Base-by-base conservation (phyloP, 2,329 filamentous ascomycete species). In the Fusarium staphyleae region DNA sequence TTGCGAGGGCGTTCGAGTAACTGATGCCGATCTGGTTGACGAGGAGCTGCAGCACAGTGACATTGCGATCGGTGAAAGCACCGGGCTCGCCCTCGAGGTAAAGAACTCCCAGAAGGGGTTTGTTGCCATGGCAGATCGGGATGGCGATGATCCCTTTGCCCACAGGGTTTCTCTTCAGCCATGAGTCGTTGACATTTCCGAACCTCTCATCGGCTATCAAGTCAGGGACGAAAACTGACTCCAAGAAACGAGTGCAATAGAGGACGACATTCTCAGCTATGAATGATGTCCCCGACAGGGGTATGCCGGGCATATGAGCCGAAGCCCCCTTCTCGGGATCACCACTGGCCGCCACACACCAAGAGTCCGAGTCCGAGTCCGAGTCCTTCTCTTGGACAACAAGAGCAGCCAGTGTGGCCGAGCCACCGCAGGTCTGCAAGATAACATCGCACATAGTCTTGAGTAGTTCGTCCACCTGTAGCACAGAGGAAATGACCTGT, bases 401-500 rank as follows among this genome's bases (percentile, higher is more conserved):
- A 46, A 93, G 89, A 12, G 88, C 89, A 14, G 88, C 89, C 5
- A 88, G 78, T 2, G 87, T 88, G 8, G 88, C 88, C 7, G 84
- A 80, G 26, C 84, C 83, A 32, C 88, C 89, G 44, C 88, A 91
- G 0, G 88, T 91, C 62, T 92, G 87, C 19, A 93, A 73, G 41
- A 93, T 90, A 57, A 93, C 90, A 56, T 91, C 86, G 63, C 88
- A 90, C 85, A 93, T 91, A 34, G 89, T 92, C 66, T 88, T 87
- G 55, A 93, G 80, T 4, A 93, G 79, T 64, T 88, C 83, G 59
- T 93, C 89, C 11, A 93, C 84, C 60, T 89, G 83, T 10, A 93
- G 74, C 43, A 92, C 88, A 13, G 89, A 92, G 4, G 89, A 93
- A 35, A 93, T 87, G 35, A 93, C 83, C 68, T 92, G 90, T 9